Evolutionary conservation across 495 filamentous ascomycete species (phyloP).

Genomic region (Rhizodiscina lignyota): DNA sequence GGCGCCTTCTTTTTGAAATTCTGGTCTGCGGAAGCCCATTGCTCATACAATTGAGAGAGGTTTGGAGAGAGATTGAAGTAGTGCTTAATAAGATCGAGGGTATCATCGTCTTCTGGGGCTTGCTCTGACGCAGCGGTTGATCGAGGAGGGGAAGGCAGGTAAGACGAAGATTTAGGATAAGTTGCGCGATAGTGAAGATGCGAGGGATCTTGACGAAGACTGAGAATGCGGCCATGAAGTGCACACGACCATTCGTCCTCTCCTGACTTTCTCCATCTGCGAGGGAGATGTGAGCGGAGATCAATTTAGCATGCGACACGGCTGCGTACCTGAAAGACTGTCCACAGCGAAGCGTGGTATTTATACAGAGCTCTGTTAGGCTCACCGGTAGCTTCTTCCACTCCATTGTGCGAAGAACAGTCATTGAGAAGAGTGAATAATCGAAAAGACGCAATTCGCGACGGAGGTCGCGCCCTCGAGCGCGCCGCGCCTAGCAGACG

Average conservation of each 20-base stretch:
- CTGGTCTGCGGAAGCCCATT: slow-evolving; percentile 72
- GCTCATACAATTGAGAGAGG: slow-evolving; percentile 56
- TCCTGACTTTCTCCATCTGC: slow-evolving; percentile 67
- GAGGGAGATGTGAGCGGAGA: too few species aligned
- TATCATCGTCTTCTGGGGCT: slow-evolving; percentile 30
- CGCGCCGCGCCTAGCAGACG: too few species aligned
- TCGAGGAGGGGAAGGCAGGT: slow-evolving; percentile 26
- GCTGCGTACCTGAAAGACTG: slow-evolving; percentile 59
- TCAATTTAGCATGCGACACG: background rate
- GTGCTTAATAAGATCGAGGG: slow-evolving; percentile 47
- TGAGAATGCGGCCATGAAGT: slow-evolving; percentile 69
- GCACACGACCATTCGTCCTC: slow-evolving; percentile 81
- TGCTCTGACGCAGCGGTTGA: slow-evolving; percentile 15
- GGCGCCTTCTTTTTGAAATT: slow-evolving; percentile 84
- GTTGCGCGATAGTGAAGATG: slow-evolving; percentile 72
- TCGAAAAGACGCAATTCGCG: too few species aligned
- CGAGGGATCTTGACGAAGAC: slow-evolving; percentile 62
- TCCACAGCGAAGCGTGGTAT: slow-evolving; percentile 79
- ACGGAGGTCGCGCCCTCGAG: too few species aligned
- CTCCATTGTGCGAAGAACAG: slow-evolving; percentile 23
- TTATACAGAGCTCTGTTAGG: slow-evolving; percentile 70
- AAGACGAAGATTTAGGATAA: too few species aligned
- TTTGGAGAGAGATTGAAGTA: slow-evolving; percentile 74
- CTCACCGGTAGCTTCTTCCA: slow-evolving; percentile 73
- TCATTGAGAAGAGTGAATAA: too few species aligned